Evolutionary conservation across 768 basidiomycete species (phyloP).

Genomic region (Lactifluus echinatus): DNA sequence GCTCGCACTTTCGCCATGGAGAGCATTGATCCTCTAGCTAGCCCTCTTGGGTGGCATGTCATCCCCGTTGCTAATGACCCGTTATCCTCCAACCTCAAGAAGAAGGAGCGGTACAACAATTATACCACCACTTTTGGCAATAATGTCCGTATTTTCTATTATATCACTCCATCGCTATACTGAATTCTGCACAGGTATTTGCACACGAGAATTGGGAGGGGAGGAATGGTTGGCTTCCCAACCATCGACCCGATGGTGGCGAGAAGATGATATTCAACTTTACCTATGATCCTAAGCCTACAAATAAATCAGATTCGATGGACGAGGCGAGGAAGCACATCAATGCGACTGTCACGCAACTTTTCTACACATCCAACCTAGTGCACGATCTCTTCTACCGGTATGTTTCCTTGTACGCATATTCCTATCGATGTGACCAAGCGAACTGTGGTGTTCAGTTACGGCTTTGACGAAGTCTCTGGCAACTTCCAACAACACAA

Average conservation of each 20-base stretch:
- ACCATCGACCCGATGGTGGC: slow-evolving; percentile 73
- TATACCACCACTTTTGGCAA: slow-evolving; percentile 83
- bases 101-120: slow-evolving; percentile 32
- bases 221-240: slow-evolving; percentile 51
- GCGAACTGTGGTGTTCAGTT: slow-evolving; percentile 33
- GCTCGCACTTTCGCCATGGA: slow-evolving; percentile 50
- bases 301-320: slow-evolving; percentile 47
- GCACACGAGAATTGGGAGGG: slow-evolving; percentile 94
- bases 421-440: neutral
- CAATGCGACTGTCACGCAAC: slow-evolving; percentile 77
- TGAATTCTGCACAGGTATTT: slow-evolving; percentile 44
- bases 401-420: slow-evolving; percentile 24
- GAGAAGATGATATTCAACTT: slow-evolving; percentile 53
- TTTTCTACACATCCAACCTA: slow-evolving; percentile 82
- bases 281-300: slow-evolving; percentile 60
- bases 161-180: neutral
- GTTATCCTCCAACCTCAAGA: slow-evolving; percentile 24
- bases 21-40: slow-evolving; percentile 68
- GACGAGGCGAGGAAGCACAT: slow-evolving; percentile 75
- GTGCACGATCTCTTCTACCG: slow-evolving; percentile 79
- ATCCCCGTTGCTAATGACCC: slow-evolving; percentile 71
- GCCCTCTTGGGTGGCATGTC: slow-evolving; percentile 88
- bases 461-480: slow-evolving; percentile 84
- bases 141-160: slow-evolving; percentile 42
- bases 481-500: slow-evolving; percentile 99